phyloP scores from a whole-genome alignment of 805 yeast genomes.

The Wickerhamomyces alni region DNA sequence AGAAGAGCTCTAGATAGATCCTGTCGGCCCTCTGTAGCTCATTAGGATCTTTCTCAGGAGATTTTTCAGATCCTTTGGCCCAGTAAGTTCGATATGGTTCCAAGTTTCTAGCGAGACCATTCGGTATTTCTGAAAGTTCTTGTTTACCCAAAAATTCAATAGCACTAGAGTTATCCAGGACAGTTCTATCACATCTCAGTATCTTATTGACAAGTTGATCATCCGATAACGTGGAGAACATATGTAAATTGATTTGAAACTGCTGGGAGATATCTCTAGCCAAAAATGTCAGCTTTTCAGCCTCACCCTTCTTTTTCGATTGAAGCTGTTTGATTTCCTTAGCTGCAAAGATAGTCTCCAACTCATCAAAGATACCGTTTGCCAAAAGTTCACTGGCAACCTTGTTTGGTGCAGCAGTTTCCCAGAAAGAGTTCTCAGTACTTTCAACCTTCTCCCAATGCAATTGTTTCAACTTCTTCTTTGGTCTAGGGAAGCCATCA shows the following conservation, averaged over 20 bases:
- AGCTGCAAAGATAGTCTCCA: constrained; percentile 50
- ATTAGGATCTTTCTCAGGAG: constrained; percentile 47
- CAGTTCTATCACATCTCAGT: constrained; percentile 51
- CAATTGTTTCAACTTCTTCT: constrained; percentile 62
- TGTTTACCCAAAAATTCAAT: constrained; percentile 67
- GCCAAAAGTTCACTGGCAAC: constrained; percentile 45
- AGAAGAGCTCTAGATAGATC: constrained; percentile 60
- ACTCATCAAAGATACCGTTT: constrained; percentile 59
- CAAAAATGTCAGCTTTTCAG: constrained; percentile 47
- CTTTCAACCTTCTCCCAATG: constrained; percentile 76
- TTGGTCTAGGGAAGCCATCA: constrained; percentile 38
- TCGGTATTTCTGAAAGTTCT: constrained; percentile 55
- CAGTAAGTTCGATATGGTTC: constrained; percentile 60
- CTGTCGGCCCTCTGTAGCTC: constrained; percentile 67
- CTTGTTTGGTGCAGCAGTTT: constrained; percentile 34
- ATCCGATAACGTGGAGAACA: constrained; percentile 47
- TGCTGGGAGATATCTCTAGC: constrained; percentile 73
- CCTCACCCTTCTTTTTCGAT: constrained; percentile 35
- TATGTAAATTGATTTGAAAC: constrained; percentile 71
- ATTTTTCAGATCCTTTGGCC: constrained; percentile 24
- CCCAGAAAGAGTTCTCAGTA: constrained; percentile 62
- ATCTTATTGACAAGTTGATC: constrained; percentile 50
- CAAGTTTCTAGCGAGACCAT: constrained; percentile 46
- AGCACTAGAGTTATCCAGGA: constrained; percentile 49
- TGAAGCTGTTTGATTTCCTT: constrained; percentile 32